These are phyloP conservation scores for Colletotrichum lini DNA, from an alignment of 2,329 filamentous ascomycete genomes.

Conservation along the genomic window DNA sequence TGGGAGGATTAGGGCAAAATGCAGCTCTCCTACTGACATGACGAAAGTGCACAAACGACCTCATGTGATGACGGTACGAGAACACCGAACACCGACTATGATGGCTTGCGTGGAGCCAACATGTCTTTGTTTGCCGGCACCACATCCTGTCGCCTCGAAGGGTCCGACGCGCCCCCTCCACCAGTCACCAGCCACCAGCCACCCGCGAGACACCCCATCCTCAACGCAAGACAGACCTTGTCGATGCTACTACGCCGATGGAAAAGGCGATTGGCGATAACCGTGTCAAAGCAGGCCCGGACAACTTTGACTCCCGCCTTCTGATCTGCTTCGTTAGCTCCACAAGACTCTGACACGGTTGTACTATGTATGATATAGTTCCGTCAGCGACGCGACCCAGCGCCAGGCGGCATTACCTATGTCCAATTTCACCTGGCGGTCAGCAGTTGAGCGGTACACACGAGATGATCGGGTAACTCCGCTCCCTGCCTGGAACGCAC, in stretches of 20 bases:
- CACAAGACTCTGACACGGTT: background rate
- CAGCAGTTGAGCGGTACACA: constrained; percentile 18
- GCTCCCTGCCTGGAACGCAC: constrained; percentile 34
- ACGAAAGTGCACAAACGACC: constrained; percentile 5
- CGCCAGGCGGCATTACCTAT: constrained; percentile 32
- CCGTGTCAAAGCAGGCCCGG: constrained; percentile 13
- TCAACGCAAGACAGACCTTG: background rate
- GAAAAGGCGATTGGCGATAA: background rate
- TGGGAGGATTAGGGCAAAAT: background rate
- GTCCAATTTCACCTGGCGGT: constrained; percentile 31
- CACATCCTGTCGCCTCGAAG: constrained; percentile 20
- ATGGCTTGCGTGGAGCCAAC: background rate
- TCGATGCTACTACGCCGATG: background rate
- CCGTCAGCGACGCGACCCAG: constrained; percentile 25
- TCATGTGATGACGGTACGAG: constrained; percentile 1
- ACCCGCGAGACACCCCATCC: constrained; percentile 4
- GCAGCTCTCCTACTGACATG: background rate
- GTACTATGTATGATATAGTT: constrained; percentile 16
- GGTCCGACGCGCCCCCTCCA: background rate
- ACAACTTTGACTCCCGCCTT: background rate
- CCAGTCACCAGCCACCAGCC: background rate
- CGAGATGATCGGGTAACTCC: background rate
- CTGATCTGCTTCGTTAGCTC: constrained; percentile 1
- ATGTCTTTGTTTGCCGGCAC: constrained; percentile 23
- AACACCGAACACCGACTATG: constrained; percentile 15